Conservation (phyloP, 139 green algal genomes). For the Chlamydomonas incerta region DNA sequence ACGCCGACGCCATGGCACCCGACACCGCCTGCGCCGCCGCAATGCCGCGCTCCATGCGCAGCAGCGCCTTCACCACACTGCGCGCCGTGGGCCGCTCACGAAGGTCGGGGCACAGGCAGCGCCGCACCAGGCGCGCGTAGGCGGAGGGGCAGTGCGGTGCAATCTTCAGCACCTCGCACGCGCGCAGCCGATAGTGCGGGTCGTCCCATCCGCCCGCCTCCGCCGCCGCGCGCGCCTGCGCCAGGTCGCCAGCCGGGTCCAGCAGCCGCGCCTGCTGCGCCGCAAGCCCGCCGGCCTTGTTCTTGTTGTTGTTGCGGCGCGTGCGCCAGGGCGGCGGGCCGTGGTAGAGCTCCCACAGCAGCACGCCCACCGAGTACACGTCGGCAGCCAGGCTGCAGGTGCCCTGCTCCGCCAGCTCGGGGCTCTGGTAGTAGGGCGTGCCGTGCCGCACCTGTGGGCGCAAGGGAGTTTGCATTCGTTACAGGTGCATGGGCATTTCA, state of each 20-base stretch:
- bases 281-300: background rate
- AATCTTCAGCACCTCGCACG: background rate
- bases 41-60: constrained; percentile 11
- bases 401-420: constrained; percentile 11
- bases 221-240: background rate
- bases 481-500: too few species aligned
- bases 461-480: too few species aligned
- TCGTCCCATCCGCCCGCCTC: constrained; percentile 17
- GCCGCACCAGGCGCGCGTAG: constrained; percentile 7
- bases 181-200: background rate
- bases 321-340: constrained; percentile 21
- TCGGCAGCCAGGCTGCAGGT: background rate
- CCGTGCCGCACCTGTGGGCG: constrained; percentile 8
- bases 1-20: background rate
- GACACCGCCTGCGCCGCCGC: background rate
- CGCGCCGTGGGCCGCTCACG: background rate
- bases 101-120: constrained; percentile 10
- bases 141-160: constrained; percentile 1
- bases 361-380: constrained; percentile 34
- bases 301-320: too few species aligned
- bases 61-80: background rate
- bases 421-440: constrained; percentile 37
- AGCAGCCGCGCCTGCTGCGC: background rate
- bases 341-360: constrained; percentile 41
- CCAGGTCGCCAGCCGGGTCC: too few species aligned